A percentile compares a stretch with the other conserved stretches of the same genome.
Evolutionary conservation across 371 early-diverging fungal species (phyloP).

Genomic region (Lichtheimia ramosa): DNA sequence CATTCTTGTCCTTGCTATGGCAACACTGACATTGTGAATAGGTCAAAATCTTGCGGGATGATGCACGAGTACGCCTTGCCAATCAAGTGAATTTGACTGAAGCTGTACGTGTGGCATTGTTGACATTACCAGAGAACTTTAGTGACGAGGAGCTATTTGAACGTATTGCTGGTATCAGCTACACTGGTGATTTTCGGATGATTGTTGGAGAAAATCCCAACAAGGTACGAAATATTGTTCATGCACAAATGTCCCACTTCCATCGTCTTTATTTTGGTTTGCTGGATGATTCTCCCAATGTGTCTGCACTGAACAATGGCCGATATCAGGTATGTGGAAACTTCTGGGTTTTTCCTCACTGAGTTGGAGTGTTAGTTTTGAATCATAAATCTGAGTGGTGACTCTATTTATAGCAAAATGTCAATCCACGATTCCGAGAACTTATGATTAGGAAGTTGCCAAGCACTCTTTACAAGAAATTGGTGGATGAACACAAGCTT

Average conservation of each 20-base stretch:
- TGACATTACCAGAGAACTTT: slow-evolving; percentile 83
- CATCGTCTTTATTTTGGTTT: slow-evolving; percentile 78
- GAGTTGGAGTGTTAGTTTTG: too few species aligned
- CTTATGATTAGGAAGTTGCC: slow-evolving; percentile 69
- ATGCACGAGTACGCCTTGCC: slow-evolving; percentile 83
- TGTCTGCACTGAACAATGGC: slow-evolving; percentile 61
- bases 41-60: slow-evolving; percentile 83
- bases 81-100: slow-evolving; percentile 86
- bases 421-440: slow-evolving; percentile 57
- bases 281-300: slow-evolving; percentile 78
- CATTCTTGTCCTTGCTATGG: neutral
- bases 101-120: slow-evolving; percentile 83
- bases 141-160: slow-evolving; percentile 80
- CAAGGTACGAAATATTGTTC: slow-evolving; percentile 93
- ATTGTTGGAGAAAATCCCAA: slow-evolving; percentile 91
- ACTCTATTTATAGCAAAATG: slow-evolving; percentile 49
- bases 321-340: slow-evolving; percentile 42
- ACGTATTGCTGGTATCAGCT: slow-evolving; percentile 88
- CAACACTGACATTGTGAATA: too few species aligned
- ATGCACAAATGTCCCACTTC: slow-evolving; percentile 77
- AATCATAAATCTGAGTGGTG: too few species aligned
- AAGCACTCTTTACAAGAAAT: slow-evolving; percentile 55
- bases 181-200: slow-evolving; percentile 93
- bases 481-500: slow-evolving; percentile 31
- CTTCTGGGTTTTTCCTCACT: neutral